These are phyloP conservation scores for Lasiodiplodia gonubiensis DNA, from an alignment of 2,329 filamentous ascomycete genomes.

Conservation along the genomic window DNA sequence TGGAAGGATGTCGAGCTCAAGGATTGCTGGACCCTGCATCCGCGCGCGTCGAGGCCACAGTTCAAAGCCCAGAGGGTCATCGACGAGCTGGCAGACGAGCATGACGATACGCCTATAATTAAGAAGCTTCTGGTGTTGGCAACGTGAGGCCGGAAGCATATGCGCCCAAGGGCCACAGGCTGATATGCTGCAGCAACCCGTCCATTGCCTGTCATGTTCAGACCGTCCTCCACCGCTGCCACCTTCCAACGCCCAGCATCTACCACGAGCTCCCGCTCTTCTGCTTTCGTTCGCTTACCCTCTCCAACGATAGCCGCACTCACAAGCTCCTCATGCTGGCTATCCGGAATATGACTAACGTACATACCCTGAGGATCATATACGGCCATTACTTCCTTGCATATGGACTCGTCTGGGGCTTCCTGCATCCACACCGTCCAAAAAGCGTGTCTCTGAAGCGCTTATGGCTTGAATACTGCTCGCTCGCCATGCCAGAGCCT, in stretches of 20 bases:
- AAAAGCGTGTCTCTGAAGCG: slow-evolving; percentile 42
- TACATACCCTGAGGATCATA: slow-evolving; percentile 52
- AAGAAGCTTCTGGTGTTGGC: slow-evolving; percentile 51
- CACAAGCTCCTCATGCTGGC: slow-evolving; percentile 48
- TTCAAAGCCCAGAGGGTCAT: slow-evolving; percentile 7
- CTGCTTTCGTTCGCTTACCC: slow-evolving; percentile 46
- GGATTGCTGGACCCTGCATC: slow-evolving; percentile 45
- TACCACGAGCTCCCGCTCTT: slow-evolving; percentile 51
- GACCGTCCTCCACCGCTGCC: slow-evolving; percentile 53
- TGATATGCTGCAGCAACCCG: slow-evolving; percentile 43
- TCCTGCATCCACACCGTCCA: slow-evolving; percentile 44
- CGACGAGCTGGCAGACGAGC: slow-evolving; percentile 36
- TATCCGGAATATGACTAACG: slow-evolving; percentile 48
- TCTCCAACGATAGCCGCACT: slow-evolving; percentile 49
- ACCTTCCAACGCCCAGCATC: slow-evolving; percentile 52
- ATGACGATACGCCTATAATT: slow-evolving; percentile 52
- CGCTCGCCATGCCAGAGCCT: slow-evolving; percentile 37
- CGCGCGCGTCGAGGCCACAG: slow-evolving; percentile 31
- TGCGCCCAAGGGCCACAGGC: not conserved
- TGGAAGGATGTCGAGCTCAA: slow-evolving; percentile 50
- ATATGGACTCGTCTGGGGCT: slow-evolving; percentile 46
- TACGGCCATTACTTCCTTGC: slow-evolving; percentile 52
- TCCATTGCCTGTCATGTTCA: slow-evolving; percentile 51
- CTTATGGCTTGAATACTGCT: slow-evolving; percentile 55
- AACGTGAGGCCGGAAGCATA: slow-evolving; percentile 35